A percentile compares a stretch with the other conserved stretches of the same genome.
These are phyloP conservation scores for Lavandula angustifolia DNA, from an alignment of 257 asterid species.

Conservation along the genomic window DNA sequence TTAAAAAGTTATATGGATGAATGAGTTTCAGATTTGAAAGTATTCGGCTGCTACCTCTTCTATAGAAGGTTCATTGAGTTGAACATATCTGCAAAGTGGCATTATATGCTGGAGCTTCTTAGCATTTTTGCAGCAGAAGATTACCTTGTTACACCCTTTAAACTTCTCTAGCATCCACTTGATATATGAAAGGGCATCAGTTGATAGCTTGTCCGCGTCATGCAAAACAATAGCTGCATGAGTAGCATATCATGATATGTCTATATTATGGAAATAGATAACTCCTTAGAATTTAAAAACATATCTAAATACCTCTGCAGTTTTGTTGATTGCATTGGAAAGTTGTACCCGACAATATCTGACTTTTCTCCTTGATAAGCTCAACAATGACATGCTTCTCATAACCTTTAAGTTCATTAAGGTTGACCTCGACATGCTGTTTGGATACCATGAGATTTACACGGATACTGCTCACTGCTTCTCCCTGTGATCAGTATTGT, in stretches of 20 bases:
- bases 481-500: slow-evolving; percentile 51
- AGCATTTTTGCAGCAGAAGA: slow-evolving; percentile 81
- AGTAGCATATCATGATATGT: slow-evolving; percentile 9
- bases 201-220: slow-evolving; percentile 74
- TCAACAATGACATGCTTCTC: slow-evolving; percentile 73
- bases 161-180: slow-evolving; percentile 74
- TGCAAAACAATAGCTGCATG: slow-evolving; percentile 63
- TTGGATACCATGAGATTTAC: slow-evolving; percentile 58
- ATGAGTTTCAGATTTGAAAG: neutral
- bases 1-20: neutral
- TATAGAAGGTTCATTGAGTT: slow-evolving; percentile 70
- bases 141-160: slow-evolving; percentile 62
- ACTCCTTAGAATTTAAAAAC: too few species aligned
- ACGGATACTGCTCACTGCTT: slow-evolving; percentile 63
- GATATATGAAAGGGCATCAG: slow-evolving; percentile 64
- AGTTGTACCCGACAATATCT: slow-evolving; percentile 30
- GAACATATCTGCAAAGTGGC: slow-evolving; percentile 60
- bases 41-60: slow-evolving; percentile 52
- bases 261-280: too few species aligned
- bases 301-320: slow-evolving; percentile 52
- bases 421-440: slow-evolving; percentile 66
- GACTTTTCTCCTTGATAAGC: slow-evolving; percentile 57
- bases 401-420: slow-evolving; percentile 73
- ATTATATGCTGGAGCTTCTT: slow-evolving; percentile 60
- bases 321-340: slow-evolving; percentile 33